phyloP scores from a whole-genome alignment of 1,139 yeast genomes.

The Yamadazyma aaseri region DNA sequence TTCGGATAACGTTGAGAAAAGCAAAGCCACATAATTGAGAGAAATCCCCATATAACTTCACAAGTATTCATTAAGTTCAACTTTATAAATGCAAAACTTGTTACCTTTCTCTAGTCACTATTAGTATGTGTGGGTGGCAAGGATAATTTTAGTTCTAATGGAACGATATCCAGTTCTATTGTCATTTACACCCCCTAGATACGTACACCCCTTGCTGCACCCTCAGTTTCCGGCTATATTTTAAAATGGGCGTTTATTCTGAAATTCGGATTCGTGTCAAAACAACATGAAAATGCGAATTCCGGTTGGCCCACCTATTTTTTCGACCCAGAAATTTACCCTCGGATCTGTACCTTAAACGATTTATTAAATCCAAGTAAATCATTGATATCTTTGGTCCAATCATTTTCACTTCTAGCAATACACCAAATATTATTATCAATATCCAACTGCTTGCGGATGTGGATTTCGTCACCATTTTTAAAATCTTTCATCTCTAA shows the following conservation, averaged over 20 bases:
- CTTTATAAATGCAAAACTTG: no score
- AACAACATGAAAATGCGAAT: no score
- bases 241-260: no score
- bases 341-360: constrained; percentile 38
- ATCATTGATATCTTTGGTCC: constrained; percentile 88
- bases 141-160: no score
- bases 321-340: background rate
- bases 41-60: no score
- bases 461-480: constrained; percentile 79
- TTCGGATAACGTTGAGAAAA: no score
- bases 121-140: no score
- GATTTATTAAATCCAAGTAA: constrained; percentile 85
- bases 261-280: no score
- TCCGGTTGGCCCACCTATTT: background rate
- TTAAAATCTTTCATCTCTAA: constrained; percentile 64
- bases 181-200: background rate
- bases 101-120: no score
- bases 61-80: no score
- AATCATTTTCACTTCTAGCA: constrained; percentile 77
- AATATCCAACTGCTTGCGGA: constrained; percentile 23
- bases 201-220: background rate
- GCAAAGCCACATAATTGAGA: no score
- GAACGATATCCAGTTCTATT: no score
- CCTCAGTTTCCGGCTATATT: background rate
- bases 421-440: constrained; percentile 84